Evolutionary conservation across 2,329 filamentous ascomycete species (phyloP), one percentile per base, ranked within the genome.

Genomic region (Fusarium succisae): DNA sequence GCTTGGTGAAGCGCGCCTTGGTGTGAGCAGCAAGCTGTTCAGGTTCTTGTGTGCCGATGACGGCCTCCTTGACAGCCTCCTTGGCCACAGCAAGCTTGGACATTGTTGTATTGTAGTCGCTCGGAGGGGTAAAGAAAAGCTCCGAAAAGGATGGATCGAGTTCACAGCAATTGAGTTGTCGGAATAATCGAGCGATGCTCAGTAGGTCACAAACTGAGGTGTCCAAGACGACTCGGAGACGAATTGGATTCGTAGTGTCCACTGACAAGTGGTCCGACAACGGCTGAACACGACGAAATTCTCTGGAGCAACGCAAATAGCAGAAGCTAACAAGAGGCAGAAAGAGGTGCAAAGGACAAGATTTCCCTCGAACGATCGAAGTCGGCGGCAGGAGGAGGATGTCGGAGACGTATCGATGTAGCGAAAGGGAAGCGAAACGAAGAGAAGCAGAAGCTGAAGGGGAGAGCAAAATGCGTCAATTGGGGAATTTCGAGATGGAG

Each of bases 61-160:
- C 88, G 77, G 89, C 90, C 86, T 95, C 94, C 86, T 94, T 97
- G 82, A 97, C 91, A 70, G 89, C 87, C 82, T 92, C 91, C 83
- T 89, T 92, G 75, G 92, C 88, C 69, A 83, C 82, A 65, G 84
- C 81, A 65, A 85, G 81, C 75, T 83, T 85, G 64, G 81, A 78
- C 82, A 83, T 84, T 77, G 59, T 78, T 77, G 60, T 62, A 61
- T 76, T 53, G 64, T 59, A 60, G 59, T 76, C 76, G 70, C 70
- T 73, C 72, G 72, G 58, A 67, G 65, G 62, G 54, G 48, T 58
- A 70, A 63, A 67, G 69, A 35, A 62, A 39, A 35, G 35, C 66
- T 50, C 69, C 47, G 68, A 75, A 63, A 47, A 56, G 54, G 55
- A 60, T 47, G 44, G 39, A 43, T 60, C 54, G 63, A 48, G 54